Base-by-base conservation (phyloP, 1,284 basidiomycete species). In the Amylostereum areolatum region DNA sequence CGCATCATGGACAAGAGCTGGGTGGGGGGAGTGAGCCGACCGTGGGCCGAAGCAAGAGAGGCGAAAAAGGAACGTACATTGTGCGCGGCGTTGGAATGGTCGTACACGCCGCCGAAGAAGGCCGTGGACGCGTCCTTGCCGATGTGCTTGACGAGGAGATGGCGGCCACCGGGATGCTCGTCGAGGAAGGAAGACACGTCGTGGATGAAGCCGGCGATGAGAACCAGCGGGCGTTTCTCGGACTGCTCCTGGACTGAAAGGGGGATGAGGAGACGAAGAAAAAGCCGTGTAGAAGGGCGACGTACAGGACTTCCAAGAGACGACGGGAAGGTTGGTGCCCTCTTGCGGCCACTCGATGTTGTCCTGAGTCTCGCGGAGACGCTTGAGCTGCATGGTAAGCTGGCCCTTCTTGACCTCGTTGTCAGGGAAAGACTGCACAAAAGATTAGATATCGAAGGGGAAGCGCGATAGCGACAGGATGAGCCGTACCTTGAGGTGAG, bases 71-170 rank as follows among this genome's bases (percentile, higher is more conserved):
- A 27, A 65, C 81, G 46, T 61, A 85, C 83, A 58, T 89, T 89
- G 69, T 92, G 88, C 2, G 92, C 92, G 36, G 90, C 91, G 61
- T 94, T 93, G 29, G 89, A 92, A 64, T 96, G 92, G 56, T 94
- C 90, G 63, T 94, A 93, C 2, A 93, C 87, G 58, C 92, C 92
- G 51, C 92, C 92, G 62, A 93, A 94, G 78, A 96, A 95, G 3
- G 92, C 91, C 0, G 89, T 88, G 0, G 92, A 92, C 3, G 88
- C 91, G 60, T 95, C 92, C 59, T 77, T 81, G 49, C 85, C 85
- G 58, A 86, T 79, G 57, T 78, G 76, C 59, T 80, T 78, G 55
- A 74, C 74, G 58, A 89, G 71, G 29, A 85, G 66, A 59, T 83
- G 80, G 3, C 74, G 73, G 24, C 85, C 85, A 55, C 89, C 93